Evolutionary conservation across 176 grass and related monocot species (phyloP), one percentile per base, ranked within the genome.

Genomic region (Microstegium vimineum): DNA sequence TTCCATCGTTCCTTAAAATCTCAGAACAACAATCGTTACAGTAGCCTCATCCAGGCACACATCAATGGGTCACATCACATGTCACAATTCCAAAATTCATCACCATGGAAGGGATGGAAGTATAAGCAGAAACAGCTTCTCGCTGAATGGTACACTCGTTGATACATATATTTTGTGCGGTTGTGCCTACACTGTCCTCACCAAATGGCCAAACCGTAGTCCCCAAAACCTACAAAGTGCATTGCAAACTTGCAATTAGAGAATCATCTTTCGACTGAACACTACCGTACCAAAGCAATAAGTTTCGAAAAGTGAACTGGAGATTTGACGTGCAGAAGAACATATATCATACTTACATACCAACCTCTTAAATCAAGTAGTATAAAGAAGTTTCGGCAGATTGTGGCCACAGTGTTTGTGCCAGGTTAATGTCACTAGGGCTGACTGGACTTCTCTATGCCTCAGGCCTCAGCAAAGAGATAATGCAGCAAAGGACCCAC

Each of bases 401-500:
- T 22, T 22, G 71, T 27, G 6, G 3, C 18, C 20, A 28, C 16
- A 32, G 62, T 73, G 68, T 66, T 35, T 40, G 60, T 65, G 18
- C 16, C 51, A 73, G 31, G 76, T 40, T 27, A 86, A 74, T 43
- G 61, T 56, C 62, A 83, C 40, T 63, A 51, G 22, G 73, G 23
- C 16, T 82, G 47, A 25, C 43, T 73, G 22, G 66, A 46, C 47
- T 43, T 78, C 31, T 33, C 71, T 76, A 70, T 26, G 59, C 43
- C 86, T 88, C 84, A 41, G 82, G 47, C 62, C 86, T 90, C 84
- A 41, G 85, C 79, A 92, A 98, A 98, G 15, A 98, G 66, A 88
- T 98, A 93, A 15, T 22, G 36, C 45, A 98, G 85, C 80, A 93
- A 88, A 54, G 95, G 89, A 81, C 84, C 84, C 22, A 95, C 92